Evolutionary conservation across 768 basidiomycete genomes (phyloP), one percentile per base, ranked within the genome.

Genomic region (Podaxis carcinomalis): DNA sequence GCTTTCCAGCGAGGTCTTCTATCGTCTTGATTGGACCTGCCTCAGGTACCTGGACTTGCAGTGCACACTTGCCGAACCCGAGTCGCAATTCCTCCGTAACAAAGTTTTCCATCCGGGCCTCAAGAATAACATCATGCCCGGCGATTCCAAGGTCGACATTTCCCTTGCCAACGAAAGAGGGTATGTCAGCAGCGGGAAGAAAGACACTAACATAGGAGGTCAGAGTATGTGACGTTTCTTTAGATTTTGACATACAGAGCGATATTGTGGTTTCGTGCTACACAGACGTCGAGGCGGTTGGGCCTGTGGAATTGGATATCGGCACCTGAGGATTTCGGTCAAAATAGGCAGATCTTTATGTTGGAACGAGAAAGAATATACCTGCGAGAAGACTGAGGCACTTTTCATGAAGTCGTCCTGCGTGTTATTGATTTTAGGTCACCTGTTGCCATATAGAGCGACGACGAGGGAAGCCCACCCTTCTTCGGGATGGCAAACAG

Each of bases 401-500:
- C 76, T 93, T 95, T 49, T 98, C 96, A 67, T 96, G 83, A 60
- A 99, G 79, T 65, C 96, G 80, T 59, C 93, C 93, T 95, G 65
- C 5, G 39, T 51, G 51, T 59, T 36, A 44, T 32, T 32, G 32
- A 42, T 39, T 40, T 47, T 16, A 51, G 27, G 14, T 21, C 39
- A 28, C 49, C 35, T 57, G 47, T 56, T 42, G 16, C 46, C 49
- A 51, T 46, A 46, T 53, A 39, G 51, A 61, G 42, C 19, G 55
- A 9, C 44, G 16, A 51, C 28, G 49, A 13, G 32, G 46, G 52
- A 42, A 40, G 67, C 65, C 51, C 64, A 88, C 96, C 96, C 85
- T 98, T 99, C 80, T 98, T 98, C 1, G 96, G 96, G 67, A 99
- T 92, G 7, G 95, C 96, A 67, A 99, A 96, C 40, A 99, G 79